phyloP scores from a whole-genome alignment of 106 monocot species.

The Narthecium ossifragum region DNA sequence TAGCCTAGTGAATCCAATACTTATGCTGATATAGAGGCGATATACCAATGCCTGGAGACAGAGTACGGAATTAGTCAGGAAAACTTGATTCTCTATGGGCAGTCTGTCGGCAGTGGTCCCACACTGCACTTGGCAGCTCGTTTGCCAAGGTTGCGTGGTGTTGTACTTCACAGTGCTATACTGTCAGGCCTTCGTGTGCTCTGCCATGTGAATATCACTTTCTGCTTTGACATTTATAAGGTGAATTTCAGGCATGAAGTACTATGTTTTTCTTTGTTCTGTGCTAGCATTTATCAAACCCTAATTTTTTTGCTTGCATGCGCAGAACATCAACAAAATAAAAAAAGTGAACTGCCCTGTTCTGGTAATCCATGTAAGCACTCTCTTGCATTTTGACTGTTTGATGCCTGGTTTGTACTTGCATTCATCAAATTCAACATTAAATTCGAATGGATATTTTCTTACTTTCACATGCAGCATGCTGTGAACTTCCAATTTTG shows the following conservation, averaged over 20 bases:
- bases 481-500: no score
- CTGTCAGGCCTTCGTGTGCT: conserved; percentile 73
- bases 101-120: conserved; percentile 83
- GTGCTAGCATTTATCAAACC: background rate
- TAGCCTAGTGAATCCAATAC: conserved; percentile 80
- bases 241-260: conserved; percentile 18
- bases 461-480: no score
- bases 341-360: conserved; percentile 87
- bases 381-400: background rate
- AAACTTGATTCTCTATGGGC: conserved; percentile 72
- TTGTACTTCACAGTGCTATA: conserved; percentile 83
- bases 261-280: background rate
- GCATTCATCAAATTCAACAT: no score
- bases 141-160: conserved; percentile 70
- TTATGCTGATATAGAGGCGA: conserved; percentile 82
- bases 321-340: conserved; percentile 86
- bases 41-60: conserved; percentile 69
- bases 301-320: conserved; percentile 8
- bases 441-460: no score
- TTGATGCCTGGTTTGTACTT: no score
- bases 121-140: conserved; percentile 72
- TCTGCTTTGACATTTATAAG: conserved; percentile 88
- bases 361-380: conserved; percentile 90
- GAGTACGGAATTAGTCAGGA: conserved; percentile 86
- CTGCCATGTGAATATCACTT: conserved; percentile 64